A percentile compares a stretch with the other conserved stretches of the same genome.
Evolutionary conservation across 345 rosid genomes (phyloP).

Genomic region (Acer yangbiense): DNA sequence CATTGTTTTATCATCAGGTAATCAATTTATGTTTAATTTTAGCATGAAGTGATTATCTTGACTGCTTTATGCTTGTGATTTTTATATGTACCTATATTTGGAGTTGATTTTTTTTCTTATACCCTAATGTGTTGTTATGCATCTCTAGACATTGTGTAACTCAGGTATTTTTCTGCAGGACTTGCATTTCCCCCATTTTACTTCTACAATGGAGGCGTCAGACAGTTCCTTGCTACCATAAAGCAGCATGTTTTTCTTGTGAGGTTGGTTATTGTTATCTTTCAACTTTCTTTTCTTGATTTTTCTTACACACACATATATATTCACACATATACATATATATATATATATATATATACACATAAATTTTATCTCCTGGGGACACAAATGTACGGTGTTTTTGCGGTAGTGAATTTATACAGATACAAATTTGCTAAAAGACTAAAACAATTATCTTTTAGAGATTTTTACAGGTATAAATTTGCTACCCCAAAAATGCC

Average conservation of each 20-base stretch:
- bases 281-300: background rate
- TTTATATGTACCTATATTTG: background rate
- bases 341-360: too few species aligned
- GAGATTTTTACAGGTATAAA: background rate
- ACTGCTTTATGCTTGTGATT: background rate
- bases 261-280: slow-evolving; percentile 54
- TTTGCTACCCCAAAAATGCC: background rate
- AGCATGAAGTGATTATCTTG: background rate
- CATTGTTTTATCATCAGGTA: slow-evolving; percentile 88
- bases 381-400: too few species aligned
- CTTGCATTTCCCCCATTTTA: slow-evolving; percentile 90
- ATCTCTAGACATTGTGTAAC: background rate
- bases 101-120: background rate
- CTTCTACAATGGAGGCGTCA: slow-evolving; percentile 93
- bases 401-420: too few species aligned
- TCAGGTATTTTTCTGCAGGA: slow-evolving; percentile 53
- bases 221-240: slow-evolving; percentile 79
- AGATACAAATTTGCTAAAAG: too few species aligned
- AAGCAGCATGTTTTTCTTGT: slow-evolving; percentile 85
- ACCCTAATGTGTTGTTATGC: background rate
- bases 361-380: too few species aligned
- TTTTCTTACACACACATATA: too few species aligned
- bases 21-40: background rate
- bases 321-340: too few species aligned
- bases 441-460: background rate